phyloP scores from a whole-genome alignment of 176 grass and related monocot species.

The Ampelocalamus luodianensis region DNA sequence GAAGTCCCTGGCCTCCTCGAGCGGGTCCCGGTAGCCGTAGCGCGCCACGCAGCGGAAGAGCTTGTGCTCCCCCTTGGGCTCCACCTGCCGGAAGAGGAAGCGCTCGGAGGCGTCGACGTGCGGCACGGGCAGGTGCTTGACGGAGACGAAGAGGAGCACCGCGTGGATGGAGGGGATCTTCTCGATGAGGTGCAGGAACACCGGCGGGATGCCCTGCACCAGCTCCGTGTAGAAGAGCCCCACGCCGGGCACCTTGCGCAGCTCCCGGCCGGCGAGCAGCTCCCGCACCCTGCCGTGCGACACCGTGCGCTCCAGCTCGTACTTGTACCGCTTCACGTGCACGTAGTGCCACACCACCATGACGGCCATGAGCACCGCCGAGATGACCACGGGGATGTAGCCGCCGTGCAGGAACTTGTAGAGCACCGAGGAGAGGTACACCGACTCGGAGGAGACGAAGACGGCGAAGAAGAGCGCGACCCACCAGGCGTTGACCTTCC shows the following conservation, averaged over 20 bases:
- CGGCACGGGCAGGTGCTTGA: slow-evolving; percentile 73
- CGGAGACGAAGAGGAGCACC: slow-evolving; percentile 69
- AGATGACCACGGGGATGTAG: slow-evolving; percentile 67
- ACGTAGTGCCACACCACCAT: slow-evolving; percentile 91
- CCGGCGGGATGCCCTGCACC: slow-evolving; percentile 76
- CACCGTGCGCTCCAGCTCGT: slow-evolving; percentile 57
- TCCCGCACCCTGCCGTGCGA: slow-evolving; percentile 42
- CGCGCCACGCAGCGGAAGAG: slow-evolving; percentile 72
- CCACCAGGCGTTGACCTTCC: slow-evolving; percentile 43
- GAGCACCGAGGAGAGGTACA: slow-evolving; percentile 72
- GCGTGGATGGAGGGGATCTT: slow-evolving; percentile 76
- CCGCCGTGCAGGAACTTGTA: slow-evolving; percentile 77
- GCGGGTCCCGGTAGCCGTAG: slow-evolving; percentile 75
- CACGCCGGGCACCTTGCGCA: slow-evolving; percentile 57
- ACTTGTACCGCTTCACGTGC: slow-evolving; percentile 54
- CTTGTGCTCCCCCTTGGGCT: not conserved
- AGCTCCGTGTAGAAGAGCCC: slow-evolving; percentile 83
- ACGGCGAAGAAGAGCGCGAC: slow-evolving; percentile 59
- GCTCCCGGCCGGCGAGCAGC: slow-evolving; percentile 15
- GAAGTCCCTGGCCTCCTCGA: slow-evolving; percentile 64
- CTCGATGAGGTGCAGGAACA: slow-evolving; percentile 70
- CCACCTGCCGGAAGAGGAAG: slow-evolving; percentile 70
- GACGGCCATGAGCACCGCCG: slow-evolving; percentile 48
- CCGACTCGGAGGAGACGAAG: slow-evolving; percentile 53
- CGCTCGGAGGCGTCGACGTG: slow-evolving; percentile 54